A percentile compares a stretch with the other conserved stretches of the same genome.
phyloP scores from a whole-genome alignment of 495 filamentous ascomycete genomes.

The Sphaerosporella brunnea region DNA sequence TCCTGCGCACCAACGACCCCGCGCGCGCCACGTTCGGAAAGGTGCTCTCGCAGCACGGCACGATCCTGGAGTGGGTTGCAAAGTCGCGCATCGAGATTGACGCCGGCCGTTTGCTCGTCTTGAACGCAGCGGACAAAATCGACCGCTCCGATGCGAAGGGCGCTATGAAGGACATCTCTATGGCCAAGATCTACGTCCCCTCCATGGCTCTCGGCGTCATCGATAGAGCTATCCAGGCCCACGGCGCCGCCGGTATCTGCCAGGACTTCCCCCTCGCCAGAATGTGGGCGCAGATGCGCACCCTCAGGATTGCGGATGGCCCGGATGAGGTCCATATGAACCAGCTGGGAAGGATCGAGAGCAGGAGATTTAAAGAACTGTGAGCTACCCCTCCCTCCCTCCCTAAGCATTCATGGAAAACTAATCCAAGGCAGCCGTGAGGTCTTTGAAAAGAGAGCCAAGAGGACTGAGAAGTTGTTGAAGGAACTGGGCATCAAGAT shows the following conservation, averaged over 20 bases:
- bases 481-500: slow-evolving; percentile 38
- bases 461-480: slow-evolving; percentile 48
- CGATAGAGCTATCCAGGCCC: slow-evolving; percentile 72
- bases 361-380: slow-evolving; percentile 46
- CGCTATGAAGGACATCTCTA: slow-evolving; percentile 65
- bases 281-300: slow-evolving; percentile 72
- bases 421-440: slow-evolving; percentile 31
- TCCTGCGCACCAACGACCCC: slow-evolving; percentile 76
- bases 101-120: slow-evolving; percentile 63
- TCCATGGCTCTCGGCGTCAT: slow-evolving; percentile 61
- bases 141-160: slow-evolving; percentile 63
- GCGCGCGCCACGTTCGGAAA: slow-evolving; percentile 73
- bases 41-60: slow-evolving; percentile 60
- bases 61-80: slow-evolving; percentile 87
- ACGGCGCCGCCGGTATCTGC: slow-evolving; percentile 68
- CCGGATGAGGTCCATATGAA: slow-evolving; percentile 89
- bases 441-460: slow-evolving; percentile 46
- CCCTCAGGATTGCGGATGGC: slow-evolving; percentile 70
- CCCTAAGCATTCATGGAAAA: no score
- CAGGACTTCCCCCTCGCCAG: slow-evolving; percentile 80
- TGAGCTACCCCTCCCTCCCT: no score
- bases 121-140: slow-evolving; percentile 82
- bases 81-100: slow-evolving; percentile 81
- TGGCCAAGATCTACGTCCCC: slow-evolving; percentile 74
- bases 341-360: slow-evolving; percentile 76